phyloP scores from a whole-genome alignment of 1,139 yeast genomes.

The Yamadazyma dendronema region DNA sequence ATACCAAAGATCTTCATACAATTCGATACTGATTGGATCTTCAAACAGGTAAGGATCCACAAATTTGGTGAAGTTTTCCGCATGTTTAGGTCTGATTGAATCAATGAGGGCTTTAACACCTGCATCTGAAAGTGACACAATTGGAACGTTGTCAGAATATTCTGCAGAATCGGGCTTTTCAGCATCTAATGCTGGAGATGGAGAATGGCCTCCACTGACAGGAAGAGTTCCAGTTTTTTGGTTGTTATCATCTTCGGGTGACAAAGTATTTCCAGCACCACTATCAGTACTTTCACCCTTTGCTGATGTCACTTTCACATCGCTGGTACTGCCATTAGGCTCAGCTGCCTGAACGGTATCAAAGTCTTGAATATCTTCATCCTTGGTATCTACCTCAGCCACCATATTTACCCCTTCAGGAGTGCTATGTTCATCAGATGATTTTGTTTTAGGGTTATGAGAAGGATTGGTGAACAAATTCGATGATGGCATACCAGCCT shows the following conservation, averaged over 20 bases:
- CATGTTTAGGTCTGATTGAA: slow-evolving; percentile 30
- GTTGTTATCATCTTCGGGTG: not conserved
- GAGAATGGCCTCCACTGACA: not conserved
- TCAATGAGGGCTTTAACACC: slow-evolving; percentile 46
- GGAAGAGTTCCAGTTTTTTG: not conserved
- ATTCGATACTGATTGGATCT: slow-evolving; percentile 78
- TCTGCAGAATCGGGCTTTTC: slow-evolving; percentile 10
- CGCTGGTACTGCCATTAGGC: not conserved
- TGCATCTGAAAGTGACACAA: slow-evolving; percentile 45
- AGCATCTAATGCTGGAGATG: not conserved
- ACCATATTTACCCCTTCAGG: slow-evolving; percentile 8
- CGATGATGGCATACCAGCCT: slow-evolving; percentile 31
- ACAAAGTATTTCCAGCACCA: not conserved
- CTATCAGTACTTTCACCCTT: not conserved
- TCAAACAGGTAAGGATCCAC: slow-evolving; percentile 85
- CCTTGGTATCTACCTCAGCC: not conserved
- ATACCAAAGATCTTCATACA: slow-evolving; percentile 87
- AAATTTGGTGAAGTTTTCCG: slow-evolving; percentile 40
- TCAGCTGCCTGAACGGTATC: not conserved
- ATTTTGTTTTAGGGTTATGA: slow-evolving; percentile 4
- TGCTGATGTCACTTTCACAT: not conserved
- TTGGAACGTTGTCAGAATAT: slow-evolving; percentile 38
- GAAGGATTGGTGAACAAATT: slow-evolving; percentile 1
- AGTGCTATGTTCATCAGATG: slow-evolving; percentile 1
- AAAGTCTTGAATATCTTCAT: not conserved